Evolutionary conservation across 1,284 basidiomycete species (phyloP).

Genomic region (Pseudozyma thailandica): DNA sequence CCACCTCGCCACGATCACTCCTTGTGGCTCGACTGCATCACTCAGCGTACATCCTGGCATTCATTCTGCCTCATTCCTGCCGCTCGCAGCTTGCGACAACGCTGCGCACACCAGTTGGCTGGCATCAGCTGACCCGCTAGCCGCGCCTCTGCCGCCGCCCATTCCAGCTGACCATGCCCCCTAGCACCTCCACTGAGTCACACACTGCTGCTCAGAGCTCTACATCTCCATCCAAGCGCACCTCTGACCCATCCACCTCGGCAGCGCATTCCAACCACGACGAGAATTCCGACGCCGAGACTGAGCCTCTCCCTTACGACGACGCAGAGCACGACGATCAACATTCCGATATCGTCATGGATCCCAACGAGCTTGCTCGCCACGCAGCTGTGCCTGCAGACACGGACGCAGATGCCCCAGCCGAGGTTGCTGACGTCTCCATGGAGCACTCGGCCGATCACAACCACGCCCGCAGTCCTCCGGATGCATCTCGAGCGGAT

Average conservation of each 20-base stretch:
- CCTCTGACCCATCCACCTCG: neutral
- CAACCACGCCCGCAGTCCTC: no score
- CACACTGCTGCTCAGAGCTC: conserved; percentile 33
- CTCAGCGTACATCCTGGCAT: neutral
- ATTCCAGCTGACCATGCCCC: conserved; percentile 37
- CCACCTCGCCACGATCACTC: neutral
- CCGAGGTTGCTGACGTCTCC: conserved; percentile 21
- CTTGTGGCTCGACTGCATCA: neutral
- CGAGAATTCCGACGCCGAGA: conserved; percentile 59
- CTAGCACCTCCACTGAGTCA: conserved; percentile 27
- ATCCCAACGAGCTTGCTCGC: conserved; percentile 30
- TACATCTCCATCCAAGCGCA: conserved; percentile 14
- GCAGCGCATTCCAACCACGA: conserved; percentile 14
- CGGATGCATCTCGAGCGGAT: conserved; percentile 17
- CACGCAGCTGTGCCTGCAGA: conserved; percentile 21
- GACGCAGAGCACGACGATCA: conserved; percentile 40
- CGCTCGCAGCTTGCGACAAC: conserved; percentile 17
- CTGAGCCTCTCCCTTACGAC: conserved; percentile 62
- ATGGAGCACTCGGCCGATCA: conserved; percentile 31
- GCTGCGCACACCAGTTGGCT: conserved; percentile 17
- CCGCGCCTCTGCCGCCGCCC: conserved; percentile 39
- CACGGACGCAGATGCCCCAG: conserved; percentile 23
- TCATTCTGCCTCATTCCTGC: conserved; percentile 2
- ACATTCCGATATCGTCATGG: conserved; percentile 32
- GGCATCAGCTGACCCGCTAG: conserved; percentile 17